Evolutionary conservation across 2,329 filamentous ascomycete genomes (phyloP), one percentile per base, ranked within the genome.

Genomic region (Phoma herbarum): DNA sequence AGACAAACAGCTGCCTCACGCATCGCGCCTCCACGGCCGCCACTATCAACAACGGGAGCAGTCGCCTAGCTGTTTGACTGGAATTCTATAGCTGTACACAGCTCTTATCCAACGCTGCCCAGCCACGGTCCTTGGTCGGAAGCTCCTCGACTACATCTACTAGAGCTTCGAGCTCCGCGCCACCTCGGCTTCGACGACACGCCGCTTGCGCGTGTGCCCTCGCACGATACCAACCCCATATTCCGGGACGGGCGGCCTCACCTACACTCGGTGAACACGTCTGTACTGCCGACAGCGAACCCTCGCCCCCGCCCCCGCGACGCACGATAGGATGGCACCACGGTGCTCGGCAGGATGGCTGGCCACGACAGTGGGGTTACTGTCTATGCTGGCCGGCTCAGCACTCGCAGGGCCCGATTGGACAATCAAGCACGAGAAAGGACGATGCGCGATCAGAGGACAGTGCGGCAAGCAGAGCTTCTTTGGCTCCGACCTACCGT

Each of bases 381-480:
- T 76, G 33, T 64, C 69, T 52, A 57, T 73, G 33, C 62, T 75
- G 33, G 68, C 69, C 12, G 65, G 62, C n/a, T 55, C 72, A 16
- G 68, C 66, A 23, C 56, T 74, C 26, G 73, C 69, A 11, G 70
- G 68, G 6, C 73, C 74, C 33, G 72, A 74, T 26, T 63, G 75
- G 35, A 77, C 75, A 11, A 63, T 73, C 1, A 91, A 88, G 64
- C 94, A 97, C 69, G 93, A 97, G 78, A 83, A 89, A 48, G 94
- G 94, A 39, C 86, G 94, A 64, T 98, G 94, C 78, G 92, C 94
- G 1, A 92, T 98, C 62, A 87, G 94, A 48, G 93, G 93, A 8
- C 90, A 96, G 63, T 99, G 95, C 75, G 95, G 95, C 46, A 93
- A 93, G 77, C 89, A 94, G 78, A 89, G 90, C 63, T 90, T 95